Conservation (phyloP, 163 green algal genomes). For the Scenedesmus sp. region DNA sequence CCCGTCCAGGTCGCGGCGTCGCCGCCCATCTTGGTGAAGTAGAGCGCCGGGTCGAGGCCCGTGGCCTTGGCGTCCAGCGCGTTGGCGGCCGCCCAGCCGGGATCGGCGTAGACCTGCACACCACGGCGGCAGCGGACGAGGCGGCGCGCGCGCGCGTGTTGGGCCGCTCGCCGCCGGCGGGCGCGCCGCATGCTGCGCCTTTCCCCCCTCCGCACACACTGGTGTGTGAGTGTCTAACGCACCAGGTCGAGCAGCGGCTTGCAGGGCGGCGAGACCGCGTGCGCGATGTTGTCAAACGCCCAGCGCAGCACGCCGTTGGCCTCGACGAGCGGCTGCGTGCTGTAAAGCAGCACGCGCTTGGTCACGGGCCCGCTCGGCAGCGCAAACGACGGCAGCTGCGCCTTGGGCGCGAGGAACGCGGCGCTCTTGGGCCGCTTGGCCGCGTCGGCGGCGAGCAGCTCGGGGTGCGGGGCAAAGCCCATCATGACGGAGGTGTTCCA, state of each 20-base stretch:
- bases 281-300: slow-evolving; percentile 27
- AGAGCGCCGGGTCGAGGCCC: background rate
- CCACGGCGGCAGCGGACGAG: too few species aligned
- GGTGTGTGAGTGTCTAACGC: too few species aligned
- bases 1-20: background rate
- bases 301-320: slow-evolving; percentile 37
- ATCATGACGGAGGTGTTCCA: slow-evolving; percentile 20
- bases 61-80: background rate
- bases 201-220: too few species aligned
- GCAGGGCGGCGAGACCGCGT: slow-evolving; percentile 14
- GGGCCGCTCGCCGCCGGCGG: too few species aligned
- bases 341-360: slow-evolving; percentile 21
- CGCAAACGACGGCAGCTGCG: background rate
- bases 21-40: slow-evolving; percentile 28
- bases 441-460: background rate
- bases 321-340: slow-evolving; percentile 38
- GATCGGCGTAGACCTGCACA: too few species aligned
- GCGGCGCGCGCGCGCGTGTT: too few species aligned
- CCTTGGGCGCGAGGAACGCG: background rate
- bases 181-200: too few species aligned
- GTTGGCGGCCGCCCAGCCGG: too few species aligned
- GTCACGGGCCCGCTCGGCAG: slow-evolving; percentile 4
- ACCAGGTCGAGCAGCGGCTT: slow-evolving; percentile 17
- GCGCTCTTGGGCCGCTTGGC: background rate
- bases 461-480: background rate